Evolutionary conservation across 2,329 filamentous ascomycete species (phyloP).

Genomic region (Talaromyces sp.): DNA sequence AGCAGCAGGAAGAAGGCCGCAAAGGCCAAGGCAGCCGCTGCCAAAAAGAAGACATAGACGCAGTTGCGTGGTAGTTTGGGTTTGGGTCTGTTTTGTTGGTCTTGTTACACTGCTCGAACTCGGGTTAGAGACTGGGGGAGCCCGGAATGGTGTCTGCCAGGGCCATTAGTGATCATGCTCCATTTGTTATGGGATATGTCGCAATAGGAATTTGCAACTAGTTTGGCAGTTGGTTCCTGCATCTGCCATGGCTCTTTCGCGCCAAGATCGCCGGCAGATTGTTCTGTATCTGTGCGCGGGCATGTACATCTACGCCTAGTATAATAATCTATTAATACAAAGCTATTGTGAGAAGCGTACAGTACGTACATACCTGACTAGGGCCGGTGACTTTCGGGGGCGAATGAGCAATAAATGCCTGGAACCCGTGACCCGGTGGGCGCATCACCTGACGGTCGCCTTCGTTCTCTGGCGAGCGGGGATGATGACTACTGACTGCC

Average conservation of each 20-base stretch:
- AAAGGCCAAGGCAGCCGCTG: slow-evolving; percentile 77
- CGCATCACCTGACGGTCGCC: slow-evolving; percentile 1
- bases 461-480: background rate
- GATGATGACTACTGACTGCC: background rate
- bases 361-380: background rate
- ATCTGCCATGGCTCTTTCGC: background rate
- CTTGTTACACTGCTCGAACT: background rate
- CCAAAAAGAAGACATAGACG: slow-evolving; percentile 64
- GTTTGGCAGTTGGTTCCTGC: background rate
- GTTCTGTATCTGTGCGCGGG: background rate
- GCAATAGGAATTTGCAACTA: background rate
- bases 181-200: background rate
- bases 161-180: background rate
- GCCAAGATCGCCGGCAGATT: background rate
- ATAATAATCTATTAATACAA: background rate
- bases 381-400: background rate
- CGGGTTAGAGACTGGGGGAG: background rate
- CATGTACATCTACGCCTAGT: background rate
- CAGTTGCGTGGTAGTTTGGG: background rate
- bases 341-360: background rate
- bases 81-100: background rate
- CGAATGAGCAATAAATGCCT: background rate
- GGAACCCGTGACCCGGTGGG: background rate
- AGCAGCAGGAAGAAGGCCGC: slow-evolving; percentile 97
- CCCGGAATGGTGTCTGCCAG: background rate